These are phyloP conservation scores for Schoenoplectus triqueter DNA, from an alignment of 202 grass and related monocot genomes.

Conservation along the genomic window DNA sequence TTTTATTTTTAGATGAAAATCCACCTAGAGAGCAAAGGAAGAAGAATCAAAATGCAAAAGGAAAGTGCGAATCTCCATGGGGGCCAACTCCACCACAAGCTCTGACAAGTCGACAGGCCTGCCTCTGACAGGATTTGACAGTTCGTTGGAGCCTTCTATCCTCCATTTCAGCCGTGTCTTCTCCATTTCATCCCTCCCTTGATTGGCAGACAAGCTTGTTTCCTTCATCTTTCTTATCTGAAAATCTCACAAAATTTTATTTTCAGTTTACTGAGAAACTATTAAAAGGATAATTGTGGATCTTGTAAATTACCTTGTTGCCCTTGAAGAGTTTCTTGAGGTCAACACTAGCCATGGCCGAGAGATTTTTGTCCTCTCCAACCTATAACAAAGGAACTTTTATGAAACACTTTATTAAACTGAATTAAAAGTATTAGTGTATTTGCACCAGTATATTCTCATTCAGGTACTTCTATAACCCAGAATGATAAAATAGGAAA, in stretches of 20 bases:
- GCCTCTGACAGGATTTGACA: conserved; percentile 36
- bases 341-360: conserved; percentile 39
- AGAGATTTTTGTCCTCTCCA: conserved; percentile 53
- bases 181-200: conserved; percentile 49
- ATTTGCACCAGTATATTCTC: conserved; percentile 11
- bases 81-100: conserved; percentile 50
- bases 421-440: neutral
- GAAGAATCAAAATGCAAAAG: conserved; percentile 31
- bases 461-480: neutral
- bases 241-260: neutral
- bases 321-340: conserved; percentile 52
- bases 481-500: neutral
- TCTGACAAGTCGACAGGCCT: conserved; percentile 36
- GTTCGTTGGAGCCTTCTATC: conserved; percentile 28
- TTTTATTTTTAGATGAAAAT: neutral
- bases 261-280: conserved; percentile 13
- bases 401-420: neutral
- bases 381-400: conserved; percentile 22
- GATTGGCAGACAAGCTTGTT: conserved; percentile 51
- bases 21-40: neutral
- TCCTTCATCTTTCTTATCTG: conserved; percentile 49
- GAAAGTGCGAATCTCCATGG: conserved; percentile 61
- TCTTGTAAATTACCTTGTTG: conserved; percentile 43
- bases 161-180: conserved; percentile 50
- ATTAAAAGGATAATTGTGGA: neutral